These are phyloP conservation scores for Agrocybe praecox DNA, from an alignment of 768 basidiomycete species.

Conservation along the genomic window DNA sequence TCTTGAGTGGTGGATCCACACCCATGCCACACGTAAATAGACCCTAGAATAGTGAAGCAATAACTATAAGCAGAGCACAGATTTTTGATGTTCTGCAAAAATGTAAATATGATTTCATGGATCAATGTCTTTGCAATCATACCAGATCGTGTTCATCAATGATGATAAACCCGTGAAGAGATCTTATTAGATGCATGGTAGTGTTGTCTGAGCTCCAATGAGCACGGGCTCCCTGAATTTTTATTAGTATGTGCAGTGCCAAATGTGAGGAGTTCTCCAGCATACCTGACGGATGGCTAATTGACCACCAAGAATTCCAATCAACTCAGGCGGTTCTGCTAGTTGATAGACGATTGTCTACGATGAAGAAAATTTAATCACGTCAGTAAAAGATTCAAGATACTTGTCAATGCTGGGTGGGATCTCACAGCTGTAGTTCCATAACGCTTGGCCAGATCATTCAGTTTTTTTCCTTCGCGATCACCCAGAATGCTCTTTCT, in stretches of 20 bases:
- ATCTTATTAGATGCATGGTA: constrained; percentile 76
- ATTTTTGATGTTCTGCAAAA: constrained; percentile 55
- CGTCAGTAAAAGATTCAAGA: not conserved
- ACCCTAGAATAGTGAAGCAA: constrained; percentile 69
- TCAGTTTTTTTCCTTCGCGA: constrained; percentile 64
- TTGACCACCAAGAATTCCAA: constrained; percentile 65
- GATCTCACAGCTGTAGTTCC: constrained; percentile 60
- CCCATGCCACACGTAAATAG: constrained; percentile 83
- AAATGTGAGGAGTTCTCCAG: not conserved
- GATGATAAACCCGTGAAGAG: constrained; percentile 46
- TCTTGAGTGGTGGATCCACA: constrained; percentile 64
- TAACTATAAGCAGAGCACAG: constrained; percentile 88
- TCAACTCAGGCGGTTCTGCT: constrained; percentile 64
- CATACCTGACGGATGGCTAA: constrained; percentile 77
- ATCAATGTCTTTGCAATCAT: constrained; percentile 13
- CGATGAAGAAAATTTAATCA: constrained; percentile 3
- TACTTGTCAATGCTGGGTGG: not conserved
- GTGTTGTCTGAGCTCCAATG: constrained; percentile 84
- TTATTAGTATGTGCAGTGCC: not conserved
- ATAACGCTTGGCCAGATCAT: constrained; percentile 75
- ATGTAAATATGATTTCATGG: constrained; percentile 1
- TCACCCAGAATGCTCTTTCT: constrained; percentile 53
- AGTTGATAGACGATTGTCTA: constrained; percentile 56
- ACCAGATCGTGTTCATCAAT: constrained; percentile 80
- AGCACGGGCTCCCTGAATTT: constrained; percentile 59